Base-by-base conservation (phyloP, 2,329 filamentous ascomycete genomes). In the Cladobotryum protrusum region DNA sequence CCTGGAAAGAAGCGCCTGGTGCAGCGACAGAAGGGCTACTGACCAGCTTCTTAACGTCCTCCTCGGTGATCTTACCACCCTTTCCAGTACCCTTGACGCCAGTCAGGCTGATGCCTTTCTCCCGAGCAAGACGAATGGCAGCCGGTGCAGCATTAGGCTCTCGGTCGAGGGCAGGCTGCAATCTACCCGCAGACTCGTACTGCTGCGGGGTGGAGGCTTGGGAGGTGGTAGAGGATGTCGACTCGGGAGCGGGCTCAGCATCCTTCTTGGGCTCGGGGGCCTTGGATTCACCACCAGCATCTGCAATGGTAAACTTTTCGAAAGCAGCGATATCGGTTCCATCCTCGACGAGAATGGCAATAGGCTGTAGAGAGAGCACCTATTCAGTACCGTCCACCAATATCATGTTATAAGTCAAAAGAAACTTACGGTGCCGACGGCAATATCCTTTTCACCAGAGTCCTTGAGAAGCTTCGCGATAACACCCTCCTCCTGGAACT, bases 401-500 rank as follows among this genome's bases (percentile, higher is more conserved):
- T 3, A 37, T 17, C 14, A 17, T 37, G 35, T 6, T n/a, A 17
- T n/a, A 37, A 43, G 15, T 18, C 46, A 49, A 51, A 53, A 58
- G 47, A 49, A 32, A 83, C 89, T 76, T 82, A 99, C 93, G 72
- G 87, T 93, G 70, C 93, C 93, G 63, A 99, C 90, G 29, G 92
- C 71, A 55, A 99, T 77, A 69, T 99, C 93, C 79, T 97, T 99
- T 72, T 86, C 86, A 58, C 95, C 95, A 53, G 86, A 85, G 42
- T 96, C 87, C 76, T 90, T 93, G 65, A 99, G 77, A 57, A 97
- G 81, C 81, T 96, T 96, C 64, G 93, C 92, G 60, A 99, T 79
- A 54, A 95, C 81, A 77, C 92, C 93, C 69, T 97, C 93, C 66
- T 99, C 93, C 74, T 99, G 93, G 74, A 95, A 97, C 74, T 99